These are phyloP conservation scores for Byssothecium circinans DNA, from an alignment of 2,329 filamentous ascomycete genomes.

Conservation along the genomic window DNA sequence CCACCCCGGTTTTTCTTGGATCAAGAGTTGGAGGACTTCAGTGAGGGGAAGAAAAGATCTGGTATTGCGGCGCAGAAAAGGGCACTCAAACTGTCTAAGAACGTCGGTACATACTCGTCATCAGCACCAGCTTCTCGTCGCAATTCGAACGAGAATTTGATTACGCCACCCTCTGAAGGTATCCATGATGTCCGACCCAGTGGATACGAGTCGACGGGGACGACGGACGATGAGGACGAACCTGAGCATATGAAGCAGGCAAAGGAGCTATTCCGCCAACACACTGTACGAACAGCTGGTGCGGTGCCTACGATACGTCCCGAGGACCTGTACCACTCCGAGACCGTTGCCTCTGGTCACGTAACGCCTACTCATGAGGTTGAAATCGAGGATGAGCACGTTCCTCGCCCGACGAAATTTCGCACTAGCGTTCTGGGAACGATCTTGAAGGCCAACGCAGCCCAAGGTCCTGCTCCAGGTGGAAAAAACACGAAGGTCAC, in stretches of 20 bases:
- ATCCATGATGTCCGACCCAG: conserved; percentile 1
- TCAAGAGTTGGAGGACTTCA: conserved; percentile 39
- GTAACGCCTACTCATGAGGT: conserved; percentile 52
- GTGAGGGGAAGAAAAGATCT: conserved; percentile 38
- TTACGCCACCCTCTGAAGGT: conserved; percentile 16
- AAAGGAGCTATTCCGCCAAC: conserved; percentile 36
- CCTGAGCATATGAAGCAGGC: conserved; percentile 47
- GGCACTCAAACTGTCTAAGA: conserved; percentile 38
- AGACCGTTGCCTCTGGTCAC: conserved; percentile 47
- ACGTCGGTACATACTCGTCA: conserved; percentile 40
- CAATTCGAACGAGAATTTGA: conserved; percentile 33
- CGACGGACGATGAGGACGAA: conserved; percentile 31
- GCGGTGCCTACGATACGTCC: conserved; percentile 18
- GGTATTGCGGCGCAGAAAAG: conserved; percentile 39
- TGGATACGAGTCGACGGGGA: conserved; percentile 23
- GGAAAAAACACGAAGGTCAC: conserved; percentile 14
- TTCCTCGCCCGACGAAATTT: conserved; percentile 68
- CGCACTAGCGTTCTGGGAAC: conserved; percentile 73
- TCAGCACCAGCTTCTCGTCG: conserved; percentile 40
- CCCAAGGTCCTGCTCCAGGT: conserved; percentile 7
- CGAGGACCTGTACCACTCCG: conserved; percentile 37
- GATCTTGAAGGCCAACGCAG: conserved; percentile 58
- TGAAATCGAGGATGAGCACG: conserved; percentile 63
- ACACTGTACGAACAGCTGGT: conserved; percentile 23
- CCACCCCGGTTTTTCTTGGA: conserved; percentile 38